Evolutionary conservation across 768 basidiomycete species (phyloP).

Genomic region (Psilocybe azurescens): DNA sequence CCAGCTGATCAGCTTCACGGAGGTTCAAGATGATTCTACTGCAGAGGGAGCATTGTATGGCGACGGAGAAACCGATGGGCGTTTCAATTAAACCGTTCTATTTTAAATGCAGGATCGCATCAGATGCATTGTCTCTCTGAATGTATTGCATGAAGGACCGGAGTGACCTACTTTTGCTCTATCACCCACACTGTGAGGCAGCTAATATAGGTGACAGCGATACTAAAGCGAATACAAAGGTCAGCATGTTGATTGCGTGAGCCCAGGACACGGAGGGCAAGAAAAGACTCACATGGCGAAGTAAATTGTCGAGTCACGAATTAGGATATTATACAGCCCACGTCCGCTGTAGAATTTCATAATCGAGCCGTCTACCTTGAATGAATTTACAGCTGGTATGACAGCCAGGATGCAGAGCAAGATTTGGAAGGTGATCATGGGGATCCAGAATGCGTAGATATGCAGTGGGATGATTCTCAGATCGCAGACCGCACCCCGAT

Average conservation of each 20-base stretch:
- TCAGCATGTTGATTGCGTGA: background rate
- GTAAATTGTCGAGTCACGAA: constrained; percentile 3
- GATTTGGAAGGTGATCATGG: constrained; percentile 1
- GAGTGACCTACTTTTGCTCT: background rate
- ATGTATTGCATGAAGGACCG: background rate
- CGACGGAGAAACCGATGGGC: constrained; percentile 1
- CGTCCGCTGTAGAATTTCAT: background rate
- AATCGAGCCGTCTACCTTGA: background rate
- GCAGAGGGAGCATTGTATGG: constrained; percentile 2
- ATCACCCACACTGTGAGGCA: background rate
- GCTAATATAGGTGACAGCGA: background rate
- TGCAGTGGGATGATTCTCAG: background rate
- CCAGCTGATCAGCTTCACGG: too few relatives aligned
- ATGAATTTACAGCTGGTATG: background rate
- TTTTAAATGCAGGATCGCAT: too few relatives aligned
- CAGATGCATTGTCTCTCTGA: background rate
- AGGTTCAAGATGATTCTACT: background rate
- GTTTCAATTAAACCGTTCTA: constrained; percentile 3
- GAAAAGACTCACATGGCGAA: background rate
- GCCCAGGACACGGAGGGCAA: background rate
- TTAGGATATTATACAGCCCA: constrained; percentile 1
- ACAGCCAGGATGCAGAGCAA: background rate
- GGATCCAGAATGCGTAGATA: constrained; percentile 1
- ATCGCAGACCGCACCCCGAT: background rate
- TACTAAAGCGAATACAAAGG: background rate